Evolutionary conservation across 495 filamentous ascomycete genomes (phyloP), one percentile per base, ranked within the genome.

Genomic region (Durotheca rogersii): DNA sequence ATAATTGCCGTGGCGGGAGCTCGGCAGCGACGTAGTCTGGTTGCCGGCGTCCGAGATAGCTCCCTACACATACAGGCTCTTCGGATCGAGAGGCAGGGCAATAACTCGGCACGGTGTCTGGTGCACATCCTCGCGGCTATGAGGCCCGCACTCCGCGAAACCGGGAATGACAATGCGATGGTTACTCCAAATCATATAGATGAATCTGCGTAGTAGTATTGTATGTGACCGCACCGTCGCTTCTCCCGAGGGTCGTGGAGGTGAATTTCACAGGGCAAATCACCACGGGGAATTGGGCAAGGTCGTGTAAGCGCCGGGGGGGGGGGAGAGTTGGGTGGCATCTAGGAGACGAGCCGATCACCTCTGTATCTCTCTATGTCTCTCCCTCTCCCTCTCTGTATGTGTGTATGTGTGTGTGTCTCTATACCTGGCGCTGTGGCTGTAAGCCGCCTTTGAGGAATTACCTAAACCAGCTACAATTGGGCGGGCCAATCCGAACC

Each of bases 111-210:
- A 41, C 55, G 27, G 17, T 30, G 25, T 39, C 44, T 36, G 39
- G 18, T 11, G 36, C 48, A 27, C 25, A 41, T 48, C 40, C 17
- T 36, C 21, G 27, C 57, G 57, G 57, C 32, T 60, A 14, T 9
- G 7, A 60, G 57, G 57, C 51, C 57, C 57, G 57, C 16, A 11
- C 52, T 52, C 57, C 57, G 46, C 54, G 33, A 41, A 47, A 33
- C 20, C 47, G 35, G 35, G 15, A n/a, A 41, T 41, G 14, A n/a
- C 34, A 27, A 6, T 51, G 31, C 41, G 18, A 37, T 14, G 6
- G 30, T 31, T 47, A 42, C 20, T 10, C 32, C n/a, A 34, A 25
- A 14, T 33, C 38, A 40, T n/a, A 6, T 33, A 39, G 10, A 43
- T 29, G 34, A 15, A 14, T 1, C 33, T n/a, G 16, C n/a, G 4